Conservation (phyloP, 371 early-diverging fungal species). For the Lichtheimia ramosa region DNA sequence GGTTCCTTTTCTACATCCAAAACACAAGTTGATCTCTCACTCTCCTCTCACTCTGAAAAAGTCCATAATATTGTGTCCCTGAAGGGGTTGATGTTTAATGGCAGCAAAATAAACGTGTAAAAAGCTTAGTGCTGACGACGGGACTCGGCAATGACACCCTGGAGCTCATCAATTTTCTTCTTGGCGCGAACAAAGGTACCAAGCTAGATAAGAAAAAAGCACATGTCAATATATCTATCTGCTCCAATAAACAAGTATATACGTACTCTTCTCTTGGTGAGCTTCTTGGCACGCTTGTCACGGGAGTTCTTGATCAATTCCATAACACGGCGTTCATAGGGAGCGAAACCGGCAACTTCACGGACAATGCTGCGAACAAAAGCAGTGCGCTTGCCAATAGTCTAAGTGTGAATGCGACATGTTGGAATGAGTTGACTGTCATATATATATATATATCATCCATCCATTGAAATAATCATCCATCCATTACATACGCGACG, state of each 20-base stretch:
- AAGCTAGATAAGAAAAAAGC: slow-evolving; percentile 55
- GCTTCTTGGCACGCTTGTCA: slow-evolving; percentile 99
- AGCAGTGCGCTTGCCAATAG: slow-evolving; percentile 79
- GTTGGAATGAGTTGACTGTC: not conserved
- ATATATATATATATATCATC: no score
- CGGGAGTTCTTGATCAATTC: slow-evolving; percentile 99
- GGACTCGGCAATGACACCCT: slow-evolving; percentile 91
- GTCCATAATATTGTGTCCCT: no score
- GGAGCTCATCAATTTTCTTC: slow-evolving; percentile 98
- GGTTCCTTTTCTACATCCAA: no score
- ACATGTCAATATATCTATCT: not conserved
- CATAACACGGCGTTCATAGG: slow-evolving; percentile 98
- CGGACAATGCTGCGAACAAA: slow-evolving; percentile 94
- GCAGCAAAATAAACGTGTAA: no score
- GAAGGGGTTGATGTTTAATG: no score
- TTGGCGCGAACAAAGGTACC: slow-evolving; percentile 97
- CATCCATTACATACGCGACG: slow-evolving; percentile 73
- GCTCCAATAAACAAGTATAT: not conserved
- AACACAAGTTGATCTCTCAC: no score
- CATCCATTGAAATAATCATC: slow-evolving; percentile 10
- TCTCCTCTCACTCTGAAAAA: no score
- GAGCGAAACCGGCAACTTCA: slow-evolving; percentile 98
- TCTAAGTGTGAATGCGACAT: slow-evolving; percentile 31
- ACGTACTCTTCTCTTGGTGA: slow-evolving; percentile 95
- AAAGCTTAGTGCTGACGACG: slow-evolving; percentile 65